Base-by-base conservation (phyloP, 768 basidiomycete genomes). In the Solioccasus polychromus region DNA sequence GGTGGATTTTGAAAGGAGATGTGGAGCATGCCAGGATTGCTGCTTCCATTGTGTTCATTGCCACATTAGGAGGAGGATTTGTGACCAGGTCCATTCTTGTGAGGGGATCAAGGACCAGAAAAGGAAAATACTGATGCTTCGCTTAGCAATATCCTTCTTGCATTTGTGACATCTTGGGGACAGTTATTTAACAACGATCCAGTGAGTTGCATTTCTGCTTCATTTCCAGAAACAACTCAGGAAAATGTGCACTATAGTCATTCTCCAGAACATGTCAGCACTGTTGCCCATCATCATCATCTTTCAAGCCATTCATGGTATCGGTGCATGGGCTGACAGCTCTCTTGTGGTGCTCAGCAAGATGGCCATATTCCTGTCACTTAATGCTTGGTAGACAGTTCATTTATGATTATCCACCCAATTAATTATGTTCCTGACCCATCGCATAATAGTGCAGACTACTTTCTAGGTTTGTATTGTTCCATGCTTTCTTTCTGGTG, bases 181-280 rank as follows among this genome's bases (percentile, higher is more conserved):
- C 65, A 70, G 43, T 52, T 86, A 15, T 85, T 85, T 70, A 83
- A 82, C 53, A 69, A 71, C 35, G 82, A 84, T 56, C 66, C 68
- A n/a, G n/a, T n/a, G n/a, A n/a, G n/a, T n/a, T 37, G 67, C 3
- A 0, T 18, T n/a, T 24, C 31, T n/a, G 12, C 22, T 14, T 24
- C 25, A 8, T 10, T 25, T n/a, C 23, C 3, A 8, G 19, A 22
- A n/a, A n/a, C n/a, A n/a, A n/a, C n/a, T n/a, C n/a, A 31, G 28
- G 24, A 8, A 26, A 18, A 22, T 18, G 24, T 14, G 28, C 7
- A 39, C n/a, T 17, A 71, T 74, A 45, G 73, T 79, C 37, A 32
- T 50, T 8, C 50, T 82, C 3, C 42, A 57, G 38, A 47, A 23
- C 28, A 82, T 83, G n/a, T 73, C 81, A 0, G 51, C 58, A 3